phyloP scores from a whole-genome alignment of 371 early-diverging fungal species.

The Mucor racemosus region DNA sequence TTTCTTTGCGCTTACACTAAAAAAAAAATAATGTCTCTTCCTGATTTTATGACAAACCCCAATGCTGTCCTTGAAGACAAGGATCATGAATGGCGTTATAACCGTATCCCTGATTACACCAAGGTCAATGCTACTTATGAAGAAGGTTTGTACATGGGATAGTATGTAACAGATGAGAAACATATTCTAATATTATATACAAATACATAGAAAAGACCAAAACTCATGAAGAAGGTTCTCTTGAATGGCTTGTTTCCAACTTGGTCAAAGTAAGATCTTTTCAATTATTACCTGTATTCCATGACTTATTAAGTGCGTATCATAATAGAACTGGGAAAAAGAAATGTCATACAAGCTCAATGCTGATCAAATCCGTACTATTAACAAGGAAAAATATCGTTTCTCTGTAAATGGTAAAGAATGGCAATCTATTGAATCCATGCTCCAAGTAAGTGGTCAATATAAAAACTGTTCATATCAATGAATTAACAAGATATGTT shows the following conservation, averaged over 20 bases:
- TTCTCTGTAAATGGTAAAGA: slow-evolving; percentile 52
- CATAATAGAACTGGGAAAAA: slow-evolving; percentile 58
- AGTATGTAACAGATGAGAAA: too few relatives aligned
- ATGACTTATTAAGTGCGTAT: background rate
- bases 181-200: background rate
- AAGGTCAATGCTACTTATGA: slow-evolving; percentile 55
- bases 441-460: slow-evolving; percentile 41
- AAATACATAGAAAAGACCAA: slow-evolving; percentile 36
- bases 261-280: slow-evolving; percentile 48
- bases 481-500: background rate
- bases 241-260: slow-evolving; percentile 54
- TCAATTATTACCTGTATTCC: background rate
- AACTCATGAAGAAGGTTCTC: slow-evolving; percentile 49
- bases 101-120: slow-evolving; percentile 52
- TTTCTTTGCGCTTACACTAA: background rate
- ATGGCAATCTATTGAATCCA: slow-evolving; percentile 48
- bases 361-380: slow-evolving; percentile 57
- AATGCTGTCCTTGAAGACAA: slow-evolving; percentile 58
- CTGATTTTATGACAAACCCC: slow-evolving; percentile 59
- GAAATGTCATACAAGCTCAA: slow-evolving; percentile 58
- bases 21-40: slow-evolving; percentile 32
- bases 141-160: slow-evolving; percentile 24
- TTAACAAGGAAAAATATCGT: slow-evolving; percentile 46
- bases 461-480: background rate
- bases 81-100: slow-evolving; percentile 55